Evolutionary conservation across 2,329 filamentous ascomycete genomes (phyloP), one percentile per base, ranked within the genome.

Genomic region (Fusarium burgessii): DNA sequence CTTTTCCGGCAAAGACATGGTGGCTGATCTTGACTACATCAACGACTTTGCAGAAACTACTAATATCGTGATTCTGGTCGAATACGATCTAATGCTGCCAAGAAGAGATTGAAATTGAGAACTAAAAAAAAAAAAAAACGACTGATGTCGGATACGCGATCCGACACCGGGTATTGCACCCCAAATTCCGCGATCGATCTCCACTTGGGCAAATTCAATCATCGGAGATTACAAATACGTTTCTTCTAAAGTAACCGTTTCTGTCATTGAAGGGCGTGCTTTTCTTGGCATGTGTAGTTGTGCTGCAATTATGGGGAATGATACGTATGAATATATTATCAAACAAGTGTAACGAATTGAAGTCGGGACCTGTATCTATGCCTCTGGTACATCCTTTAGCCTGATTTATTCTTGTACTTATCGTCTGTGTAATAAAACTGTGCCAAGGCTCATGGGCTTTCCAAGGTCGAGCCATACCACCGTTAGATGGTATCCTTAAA

Each of bases 141-240:
- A 25, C 23, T 38, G 11, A 46, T 40, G 41, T 35, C 61, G 61
- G 61, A 25, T 56, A 36, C 5, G 15, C 9, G 41, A 50, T 50
- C 59, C 49, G 62, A 65, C 50, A 14, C 25, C 59, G 60, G 59
- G 36, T 64, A 58, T 65, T 40, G 50, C 59, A 65, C 60, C 10
- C 35, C 18, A 20, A 27, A 27, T 32, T 50, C 36, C 50, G 32
- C 60, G 60, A 50, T 15, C 9, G 13, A 23, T 15, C 62, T 58
- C 62, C 50, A 65, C 60, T 62, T 52, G 25, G 23, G 27, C 1
- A 40, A n/a, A 40, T 57, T 55, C 20, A 23, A 27, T 38, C n/a
- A 45, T 38, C 51, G 20, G 51, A n/a, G 42, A 57, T 57, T 57
- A 57, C 42, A 57, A 57, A 57, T 57, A 20, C 40, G 6, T 20